Conservation (phyloP, 2,329 filamentous ascomycete genomes). For the Mollisia scopiformis region DNA sequence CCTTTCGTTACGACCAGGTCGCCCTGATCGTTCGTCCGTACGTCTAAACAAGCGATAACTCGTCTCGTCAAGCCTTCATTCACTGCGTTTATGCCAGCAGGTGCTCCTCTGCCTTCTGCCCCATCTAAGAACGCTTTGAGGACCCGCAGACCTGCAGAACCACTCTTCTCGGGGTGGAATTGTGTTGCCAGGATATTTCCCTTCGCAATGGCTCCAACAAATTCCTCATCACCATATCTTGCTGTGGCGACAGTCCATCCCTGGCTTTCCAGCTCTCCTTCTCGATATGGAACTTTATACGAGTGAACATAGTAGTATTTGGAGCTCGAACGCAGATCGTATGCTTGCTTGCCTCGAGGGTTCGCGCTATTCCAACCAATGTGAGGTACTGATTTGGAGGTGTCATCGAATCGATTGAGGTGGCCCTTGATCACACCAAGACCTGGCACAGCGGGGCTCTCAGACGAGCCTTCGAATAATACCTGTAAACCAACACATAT, state of each 20-base stretch:
- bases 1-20: constrained; percentile 98
- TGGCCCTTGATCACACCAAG: constrained; percentile 73
- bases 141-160: constrained; percentile 82
- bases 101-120: constrained; percentile 46
- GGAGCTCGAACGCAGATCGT: constrained; percentile 76
- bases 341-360: constrained; percentile 64
- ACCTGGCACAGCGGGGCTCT: constrained; percentile 73
- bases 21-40: constrained; percentile 89
- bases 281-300: constrained; percentile 78
- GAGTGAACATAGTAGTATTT: constrained; percentile 99
- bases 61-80: constrained; percentile 81
- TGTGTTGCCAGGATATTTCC: constrained; percentile 90
- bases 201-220: constrained; percentile 86
- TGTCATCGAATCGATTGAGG: constrained; percentile 77
- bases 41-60: constrained; percentile 94
- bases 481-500: constrained; percentile 96
- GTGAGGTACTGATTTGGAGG: constrained; percentile 89
- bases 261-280: constrained; percentile 73
- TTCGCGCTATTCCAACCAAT: constrained; percentile 98
- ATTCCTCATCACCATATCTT: constrained; percentile 84
- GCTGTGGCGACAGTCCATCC: constrained; percentile 95
- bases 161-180: constrained; percentile 98
- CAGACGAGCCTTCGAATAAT: constrained; percentile 83
- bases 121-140: constrained; percentile 87
- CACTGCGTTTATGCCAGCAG: constrained; percentile 33